phyloP scores from a whole-genome alignment of 768 basidiomycete genomes.

The Paxillus involutus region DNA sequence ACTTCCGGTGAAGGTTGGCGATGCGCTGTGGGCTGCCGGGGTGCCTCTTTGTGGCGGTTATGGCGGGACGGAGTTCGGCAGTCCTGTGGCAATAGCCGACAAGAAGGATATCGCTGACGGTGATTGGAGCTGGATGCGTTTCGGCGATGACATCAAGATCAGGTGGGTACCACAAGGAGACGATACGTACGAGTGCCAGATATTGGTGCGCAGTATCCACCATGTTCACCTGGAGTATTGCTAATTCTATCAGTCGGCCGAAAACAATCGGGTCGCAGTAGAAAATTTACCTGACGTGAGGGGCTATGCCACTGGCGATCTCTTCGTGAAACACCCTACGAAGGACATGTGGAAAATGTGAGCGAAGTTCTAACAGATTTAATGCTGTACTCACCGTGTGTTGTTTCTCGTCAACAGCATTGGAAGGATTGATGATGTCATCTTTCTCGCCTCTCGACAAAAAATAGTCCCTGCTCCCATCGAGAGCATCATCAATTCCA shows the following conservation, averaged over 20 bases:
- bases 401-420: constrained; percentile 22
- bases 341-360: constrained; percentile 16
- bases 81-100: neutral
- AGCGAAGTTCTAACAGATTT: neutral
- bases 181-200: constrained; percentile 34
- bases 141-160: neutral
- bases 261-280: constrained; percentile 3
- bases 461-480: constrained; percentile 34
- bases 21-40: constrained; percentile 11
- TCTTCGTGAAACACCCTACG: constrained; percentile 44
- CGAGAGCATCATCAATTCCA: constrained; percentile 15
- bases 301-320: constrained; percentile 40
- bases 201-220: constrained; percentile 25
- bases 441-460: constrained; percentile 30
- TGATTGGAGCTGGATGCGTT: constrained; percentile 17
- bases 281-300: constrained; percentile 36
- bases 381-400: no score
- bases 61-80: constrained; percentile 24
- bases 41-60: constrained; percentile 11
- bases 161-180: constrained; percentile 32
- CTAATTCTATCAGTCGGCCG: constrained; percentile 1
- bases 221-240: no score
- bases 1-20: constrained; percentile 9
- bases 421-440: constrained; percentile 36
- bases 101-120: constrained; percentile 9